Evolutionary conservation across 495 filamentous ascomycete genomes (phyloP), one percentile per base, ranked within the genome.

Genomic region (Hypoxylon fuscum): DNA sequence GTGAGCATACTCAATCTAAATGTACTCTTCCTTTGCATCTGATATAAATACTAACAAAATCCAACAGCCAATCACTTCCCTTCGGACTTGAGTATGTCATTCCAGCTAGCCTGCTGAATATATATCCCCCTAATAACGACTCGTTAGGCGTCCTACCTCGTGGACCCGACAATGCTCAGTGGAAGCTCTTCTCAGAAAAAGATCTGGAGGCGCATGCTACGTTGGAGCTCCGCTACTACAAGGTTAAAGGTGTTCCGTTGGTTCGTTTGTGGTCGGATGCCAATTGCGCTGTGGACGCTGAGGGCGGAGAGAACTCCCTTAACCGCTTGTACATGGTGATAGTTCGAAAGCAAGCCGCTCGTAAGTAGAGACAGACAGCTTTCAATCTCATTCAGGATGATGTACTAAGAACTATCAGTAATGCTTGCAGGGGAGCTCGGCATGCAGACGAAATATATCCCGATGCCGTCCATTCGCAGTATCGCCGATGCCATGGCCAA

Each of bases 21-120:
- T 2, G 22, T 41, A 32, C 3, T 11, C 1, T 22, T 17, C 10
- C 7, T 29, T 22, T 22, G 27, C 25, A 3, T 27, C n/a, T n/a
- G n/a, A 38, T 14, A 15, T 14, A 35, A 6, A 35, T 57, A 18
- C 47, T 63, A 41, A 63, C 46, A n/a, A n/a, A 1, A n/a, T 12
- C 12, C n/a, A n/a, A 20, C 2, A 63, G 60, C 60, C 0, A 41
- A 47, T 32, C 53, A 46, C 34, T 57, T 63, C 20, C 52, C 52
- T 18, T 32, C 52, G 0, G 21, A 23, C 11, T 6, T 20, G 5
- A 29, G 60, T 63, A 41, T 47, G 53, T 38, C 17, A 1, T 37
- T 21, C 11, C 7, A 15, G 9, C 23, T 15, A 34, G 8, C 17
- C 18, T 35, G 23, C 12, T 11, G 18, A 14, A 22, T 2, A 3